These are phyloP conservation scores for Hypholoma sublateritium DNA, from an alignment of 768 basidiomycete species.

Conservation along the genomic window DNA sequence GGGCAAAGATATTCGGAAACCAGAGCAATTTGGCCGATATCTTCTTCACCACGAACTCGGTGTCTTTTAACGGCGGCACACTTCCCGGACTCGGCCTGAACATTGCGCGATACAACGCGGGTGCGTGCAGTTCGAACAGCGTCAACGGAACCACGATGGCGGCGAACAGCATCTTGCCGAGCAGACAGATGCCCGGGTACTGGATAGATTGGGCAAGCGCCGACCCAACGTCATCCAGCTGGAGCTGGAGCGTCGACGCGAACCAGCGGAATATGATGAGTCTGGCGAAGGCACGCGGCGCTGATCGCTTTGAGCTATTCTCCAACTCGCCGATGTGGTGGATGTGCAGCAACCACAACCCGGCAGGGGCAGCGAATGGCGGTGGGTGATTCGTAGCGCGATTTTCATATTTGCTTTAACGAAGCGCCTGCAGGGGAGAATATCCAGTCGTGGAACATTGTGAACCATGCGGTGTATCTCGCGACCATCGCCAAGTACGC, in stretches of 20 bases:
- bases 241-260: constrained; percentile 16
- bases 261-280: constrained; percentile 16
- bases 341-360: constrained; percentile 19
- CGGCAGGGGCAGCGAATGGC: constrained; percentile 11
- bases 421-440: constrained; percentile 8
- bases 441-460: constrained; percentile 17
- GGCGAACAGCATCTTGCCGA: constrained; percentile 9
- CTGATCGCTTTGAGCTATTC: constrained; percentile 15
- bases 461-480: constrained; percentile 15
- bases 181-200: constrained; percentile 15
- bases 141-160: constrained; percentile 15
- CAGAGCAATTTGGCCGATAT: constrained; percentile 15
- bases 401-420: neutral
- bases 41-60: constrained; percentile 13
- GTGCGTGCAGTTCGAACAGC: constrained; percentile 15
- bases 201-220: constrained; percentile 18
- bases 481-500: constrained; percentile 18
- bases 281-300: constrained; percentile 14
- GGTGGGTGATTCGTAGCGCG: neutral
- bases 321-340: constrained; percentile 20
- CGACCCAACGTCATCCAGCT: constrained; percentile 14
- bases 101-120: constrained; percentile 17
- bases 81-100: constrained; percentile 17
- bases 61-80: constrained; percentile 7
- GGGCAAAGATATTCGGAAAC: constrained; percentile 17